phyloP scores from a whole-genome alignment of 371 early-diverging fungal genomes.

The Apophysomyces elegans region DNA sequence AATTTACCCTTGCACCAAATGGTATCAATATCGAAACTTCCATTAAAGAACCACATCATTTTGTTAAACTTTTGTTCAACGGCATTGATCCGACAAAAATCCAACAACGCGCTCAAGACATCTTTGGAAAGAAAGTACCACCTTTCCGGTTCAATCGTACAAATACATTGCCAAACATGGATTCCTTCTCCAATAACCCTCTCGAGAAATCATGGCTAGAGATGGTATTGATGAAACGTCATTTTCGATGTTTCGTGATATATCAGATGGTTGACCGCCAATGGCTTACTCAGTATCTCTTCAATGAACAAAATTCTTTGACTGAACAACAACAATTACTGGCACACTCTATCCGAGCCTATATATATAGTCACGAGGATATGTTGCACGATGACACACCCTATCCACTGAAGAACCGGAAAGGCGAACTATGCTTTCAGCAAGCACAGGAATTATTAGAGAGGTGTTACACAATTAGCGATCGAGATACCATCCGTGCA shows the following conservation, averaged over 20 bases:
- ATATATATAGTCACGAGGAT: conserved; percentile 23
- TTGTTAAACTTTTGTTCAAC: conserved; percentile 21
- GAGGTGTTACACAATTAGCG: conserved; percentile 20
- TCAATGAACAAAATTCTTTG: background rate
- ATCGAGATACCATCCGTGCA: conserved; percentile 27
- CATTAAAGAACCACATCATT: conserved; percentile 27
- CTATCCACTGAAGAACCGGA: conserved; percentile 9
- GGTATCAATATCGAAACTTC: conserved; percentile 22
- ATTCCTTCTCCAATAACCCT: conserved; percentile 11
- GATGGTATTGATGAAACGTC: conserved; percentile 15
- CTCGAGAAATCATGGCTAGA: conserved; percentile 21
- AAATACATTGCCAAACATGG: background rate
- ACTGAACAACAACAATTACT: conserved; percentile 15
- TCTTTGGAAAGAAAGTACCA: conserved; percentile 9
- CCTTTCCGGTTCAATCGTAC: background rate
- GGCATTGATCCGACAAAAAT: conserved; percentile 17
- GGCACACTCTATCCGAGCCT: conserved; percentile 25
- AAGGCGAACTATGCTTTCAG: conserved; percentile 20
- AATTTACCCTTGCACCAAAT: conserved; percentile 6
- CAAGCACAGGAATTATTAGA: conserved; percentile 24
- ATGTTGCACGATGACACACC: conserved; percentile 20
- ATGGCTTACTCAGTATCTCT: background rate
- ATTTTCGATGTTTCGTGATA: conserved; percentile 23
- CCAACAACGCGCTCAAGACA: conserved; percentile 7
- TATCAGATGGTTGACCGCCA: conserved; percentile 24